These are phyloP conservation scores for Tuber melanosporum DNA, from an alignment of 495 filamentous ascomycete genomes.

Conservation along the genomic window DNA sequence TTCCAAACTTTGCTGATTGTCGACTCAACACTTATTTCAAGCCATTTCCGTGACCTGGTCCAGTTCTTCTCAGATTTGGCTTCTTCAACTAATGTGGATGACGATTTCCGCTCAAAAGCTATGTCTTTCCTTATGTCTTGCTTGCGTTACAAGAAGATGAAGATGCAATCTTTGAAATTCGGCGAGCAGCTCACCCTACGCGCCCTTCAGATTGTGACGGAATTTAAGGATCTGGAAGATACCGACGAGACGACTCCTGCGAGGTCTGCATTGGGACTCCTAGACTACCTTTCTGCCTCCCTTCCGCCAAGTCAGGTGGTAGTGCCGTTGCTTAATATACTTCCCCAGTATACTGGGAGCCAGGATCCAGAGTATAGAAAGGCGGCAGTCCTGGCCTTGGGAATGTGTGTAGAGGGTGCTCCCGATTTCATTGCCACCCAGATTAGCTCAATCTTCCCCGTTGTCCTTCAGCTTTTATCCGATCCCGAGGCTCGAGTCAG, in stretches of 20 bases:
- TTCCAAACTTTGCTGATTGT: constrained; percentile 93
- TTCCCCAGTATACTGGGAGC: constrained; percentile 71
- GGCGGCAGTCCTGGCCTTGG: constrained; percentile 84
- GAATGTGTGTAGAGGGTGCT: constrained; percentile 91
- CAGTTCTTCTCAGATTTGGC: constrained; percentile 90
- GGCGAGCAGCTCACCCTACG: constrained; percentile 78
- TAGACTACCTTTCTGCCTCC: constrained; percentile 80
- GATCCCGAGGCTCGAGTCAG: constrained; percentile 76
- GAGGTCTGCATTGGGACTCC: constrained; percentile 73
- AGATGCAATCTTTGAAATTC: constrained; percentile 87
- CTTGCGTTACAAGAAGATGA: constrained; percentile 85
- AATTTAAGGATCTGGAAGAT: constrained; percentile 55
- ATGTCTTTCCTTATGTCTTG: constrained; percentile 89
- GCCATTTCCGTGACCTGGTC: constrained; percentile 82
- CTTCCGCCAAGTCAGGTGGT: constrained; percentile 91
- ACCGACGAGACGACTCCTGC: constrained; percentile 84
- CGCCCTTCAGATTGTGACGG: constrained; percentile 74
- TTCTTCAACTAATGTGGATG: constrained; percentile 63
- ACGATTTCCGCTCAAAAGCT: constrained; percentile 81
- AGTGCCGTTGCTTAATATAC: constrained; percentile 77
- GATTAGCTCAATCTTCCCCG: constrained; percentile 58
- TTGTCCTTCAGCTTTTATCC: constrained; percentile 74
- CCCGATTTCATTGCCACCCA: constrained; percentile 57
- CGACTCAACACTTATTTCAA: constrained; percentile 72
- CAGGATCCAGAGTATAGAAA: constrained; percentile 69